A percentile compares a stretch with the other conserved stretches of the same genome.
Conservation (phyloP, 2,329 filamentous ascomycete species). For the Bipolaris sorokiniana region DNA sequence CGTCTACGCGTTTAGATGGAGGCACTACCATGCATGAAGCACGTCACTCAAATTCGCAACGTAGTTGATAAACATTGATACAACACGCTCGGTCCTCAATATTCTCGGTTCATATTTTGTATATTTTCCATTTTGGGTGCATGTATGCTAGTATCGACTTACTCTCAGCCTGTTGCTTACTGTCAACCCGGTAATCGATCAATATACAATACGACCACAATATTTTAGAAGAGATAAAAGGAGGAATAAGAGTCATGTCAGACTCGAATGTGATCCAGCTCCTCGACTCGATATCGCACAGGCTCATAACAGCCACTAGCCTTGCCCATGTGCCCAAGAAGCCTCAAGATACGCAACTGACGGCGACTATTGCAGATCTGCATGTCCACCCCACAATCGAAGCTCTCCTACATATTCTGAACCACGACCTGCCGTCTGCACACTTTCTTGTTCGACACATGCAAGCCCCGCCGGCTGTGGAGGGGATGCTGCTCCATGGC, state of each 20-base stretch:
- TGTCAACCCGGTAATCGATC: no score
- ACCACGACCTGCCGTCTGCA: slow-evolving; percentile 57
- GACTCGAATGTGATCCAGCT: slow-evolving; percentile 1
- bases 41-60: slow-evolving; percentile 13
- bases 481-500: slow-evolving; percentile 60
- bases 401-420: slow-evolving; percentile 59
- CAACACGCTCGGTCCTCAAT: background rate
- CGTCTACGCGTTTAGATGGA: slow-evolving; percentile 19
- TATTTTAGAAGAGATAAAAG: background rate
- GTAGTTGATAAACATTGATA: background rate
- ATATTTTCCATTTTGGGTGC: background rate
- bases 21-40: slow-evolving; percentile 1
- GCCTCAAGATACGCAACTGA: slow-evolving; percentile 19
- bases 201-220: background rate
- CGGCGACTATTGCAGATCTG: slow-evolving; percentile 35
- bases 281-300: slow-evolving; percentile 13
- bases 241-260: background rate
- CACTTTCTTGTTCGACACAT: slow-evolving; percentile 62
- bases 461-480: slow-evolving; percentile 56
- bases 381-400: slow-evolving; percentile 57
- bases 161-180: background rate
- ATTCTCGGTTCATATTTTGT: no score
- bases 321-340: slow-evolving; percentile 23
- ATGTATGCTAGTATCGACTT: background rate
- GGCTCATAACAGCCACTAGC: slow-evolving; percentile 22